Conservation (phyloP, 2,329 filamentous ascomycete genomes). For the Fusarium lyarnte region DNA sequence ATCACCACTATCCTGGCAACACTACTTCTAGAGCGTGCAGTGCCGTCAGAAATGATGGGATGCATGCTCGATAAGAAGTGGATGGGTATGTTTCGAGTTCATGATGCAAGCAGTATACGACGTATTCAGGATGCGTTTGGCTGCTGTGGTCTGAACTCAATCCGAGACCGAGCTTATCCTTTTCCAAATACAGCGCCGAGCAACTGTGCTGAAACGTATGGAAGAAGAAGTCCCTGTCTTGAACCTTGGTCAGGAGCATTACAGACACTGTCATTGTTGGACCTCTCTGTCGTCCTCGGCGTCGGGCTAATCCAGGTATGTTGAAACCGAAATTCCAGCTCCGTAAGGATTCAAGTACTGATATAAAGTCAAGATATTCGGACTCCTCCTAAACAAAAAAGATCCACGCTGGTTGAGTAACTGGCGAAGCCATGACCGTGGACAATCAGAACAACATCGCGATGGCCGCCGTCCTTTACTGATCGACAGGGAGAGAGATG, state of each 20-base stretch:
- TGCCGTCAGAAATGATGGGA: conserved; percentile 47
- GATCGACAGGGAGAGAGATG: conserved; percentile 43
- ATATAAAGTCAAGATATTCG: conserved; percentile 41
- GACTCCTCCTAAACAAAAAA: conserved; percentile 45
- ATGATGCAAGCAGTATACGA: conserved; percentile 61
- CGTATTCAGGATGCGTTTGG: conserved; percentile 71
- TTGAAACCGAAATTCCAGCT: not conserved
- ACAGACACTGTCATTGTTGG: conserved; percentile 61
- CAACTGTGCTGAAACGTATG: conserved; percentile 58
- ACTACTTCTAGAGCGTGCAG: conserved; percentile 50
- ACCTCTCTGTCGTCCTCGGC: conserved; percentile 63
- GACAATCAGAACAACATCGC: conserved; percentile 2
- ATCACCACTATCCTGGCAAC: conserved; percentile 57
- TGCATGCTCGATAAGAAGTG: conserved; percentile 68
- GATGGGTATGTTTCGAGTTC: conserved; percentile 61
- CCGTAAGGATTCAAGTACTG: not conserved
- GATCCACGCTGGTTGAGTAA: conserved; percentile 46
- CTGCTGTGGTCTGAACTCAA: conserved; percentile 72
- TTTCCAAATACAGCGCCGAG: conserved; percentile 54
- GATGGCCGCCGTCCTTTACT: conserved; percentile 42
- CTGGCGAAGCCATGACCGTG: conserved; percentile 25
- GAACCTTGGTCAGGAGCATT: conserved; percentile 66
- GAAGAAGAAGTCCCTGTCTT: conserved; percentile 59
- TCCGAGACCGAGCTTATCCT: conserved; percentile 70
- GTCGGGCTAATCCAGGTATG: conserved; percentile 67